Evolutionary conservation across 495 filamentous ascomycete genomes (phyloP).

Genomic region (Penicillium roqueforti): DNA sequence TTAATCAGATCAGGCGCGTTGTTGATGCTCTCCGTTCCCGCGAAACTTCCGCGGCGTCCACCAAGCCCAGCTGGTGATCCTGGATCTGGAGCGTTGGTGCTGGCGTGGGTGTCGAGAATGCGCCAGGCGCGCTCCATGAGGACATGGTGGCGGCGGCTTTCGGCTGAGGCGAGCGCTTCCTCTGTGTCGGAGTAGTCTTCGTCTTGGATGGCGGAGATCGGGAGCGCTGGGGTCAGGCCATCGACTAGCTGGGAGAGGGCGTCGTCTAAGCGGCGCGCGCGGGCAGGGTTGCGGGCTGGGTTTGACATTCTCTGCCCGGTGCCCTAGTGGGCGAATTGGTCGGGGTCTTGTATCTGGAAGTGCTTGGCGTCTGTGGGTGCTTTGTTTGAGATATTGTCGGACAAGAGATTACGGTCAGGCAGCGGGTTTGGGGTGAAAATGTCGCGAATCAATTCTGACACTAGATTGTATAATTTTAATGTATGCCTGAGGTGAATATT

Average conservation of each 20-base stretch:
- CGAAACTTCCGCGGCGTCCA: slow-evolving; percentile 33
- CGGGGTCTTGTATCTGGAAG: not conserved
- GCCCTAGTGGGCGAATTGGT: slow-evolving; percentile 9
- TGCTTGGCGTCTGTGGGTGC: not conserved
- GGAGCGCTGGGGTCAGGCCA: slow-evolving; percentile 41
- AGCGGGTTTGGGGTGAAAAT: not conserved
- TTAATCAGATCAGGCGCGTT: slow-evolving; percentile 91
- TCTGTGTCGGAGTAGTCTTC: slow-evolving; percentile 41
- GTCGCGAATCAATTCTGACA: not conserved
- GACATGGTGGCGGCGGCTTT: slow-evolving; percentile 42
- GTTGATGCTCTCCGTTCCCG: slow-evolving; percentile 60
- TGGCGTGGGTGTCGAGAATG: slow-evolving; percentile 33
- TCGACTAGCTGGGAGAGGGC: slow-evolving; percentile 54
- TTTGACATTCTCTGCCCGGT: slow-evolving; percentile 31
- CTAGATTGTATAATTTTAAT: not conserved
- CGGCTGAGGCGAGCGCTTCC: slow-evolving; percentile 38
- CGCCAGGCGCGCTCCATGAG: slow-evolving; percentile 45
- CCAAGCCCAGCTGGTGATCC: slow-evolving; percentile 24
- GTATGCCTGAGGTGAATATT: not conserved
- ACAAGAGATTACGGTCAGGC: not conserved
- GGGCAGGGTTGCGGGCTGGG: slow-evolving; percentile 29
- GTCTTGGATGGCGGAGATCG: slow-evolving; percentile 30
- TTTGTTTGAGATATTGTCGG: not conserved
- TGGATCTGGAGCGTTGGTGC: slow-evolving; percentile 24
- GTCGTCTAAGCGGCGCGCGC: slow-evolving; percentile 50